phyloP scores from a whole-genome alignment of 805 yeast species.

The Debaryomyces maramus region DNA sequence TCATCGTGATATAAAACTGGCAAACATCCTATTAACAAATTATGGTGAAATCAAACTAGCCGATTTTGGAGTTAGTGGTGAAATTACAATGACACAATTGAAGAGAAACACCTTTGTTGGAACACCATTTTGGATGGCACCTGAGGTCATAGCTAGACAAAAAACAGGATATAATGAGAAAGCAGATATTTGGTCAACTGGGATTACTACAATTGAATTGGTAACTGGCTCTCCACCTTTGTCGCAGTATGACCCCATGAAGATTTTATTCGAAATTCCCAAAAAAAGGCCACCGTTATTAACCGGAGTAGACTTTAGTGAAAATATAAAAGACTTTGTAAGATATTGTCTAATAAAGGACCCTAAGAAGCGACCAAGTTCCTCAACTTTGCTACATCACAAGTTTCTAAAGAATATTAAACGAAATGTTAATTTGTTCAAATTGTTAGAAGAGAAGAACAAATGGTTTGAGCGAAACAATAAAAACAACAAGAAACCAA shows the following conservation, averaged over 20 bases:
- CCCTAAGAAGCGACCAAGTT: conserved; percentile 65
- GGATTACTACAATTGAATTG: conserved; percentile 87
- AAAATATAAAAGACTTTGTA: conserved; percentile 65
- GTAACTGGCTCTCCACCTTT: conserved; percentile 82
- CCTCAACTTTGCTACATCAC: conserved; percentile 52
- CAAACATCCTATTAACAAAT: conserved; percentile 75
- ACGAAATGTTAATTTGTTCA: conserved; percentile 27
- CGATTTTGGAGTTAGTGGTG: conserved; percentile 93
- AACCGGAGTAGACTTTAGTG: conserved; percentile 43
- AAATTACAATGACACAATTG: conserved; percentile 54
- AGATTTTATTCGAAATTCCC: conserved; percentile 72
- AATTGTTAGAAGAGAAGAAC: conserved; percentile 44
- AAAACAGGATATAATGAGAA: conserved; percentile 71
- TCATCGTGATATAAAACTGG: conserved; percentile 90
- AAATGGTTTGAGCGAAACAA: conserved; percentile 24
- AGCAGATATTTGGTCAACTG: conserved; percentile 95
- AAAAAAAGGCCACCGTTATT: conserved; percentile 61
- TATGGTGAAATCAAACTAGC: conserved; percentile 76
- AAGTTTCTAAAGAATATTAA: conserved; percentile 48
- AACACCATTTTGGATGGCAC: conserved; percentile 99
- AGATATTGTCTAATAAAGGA: conserved; percentile 64
- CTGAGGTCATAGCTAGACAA: conserved; percentile 71
- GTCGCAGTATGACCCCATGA: conserved; percentile 70
- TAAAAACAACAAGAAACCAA: conserved; percentile 12
- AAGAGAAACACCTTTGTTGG: conserved; percentile 83